Evolutionary conservation across 2,329 filamentous ascomycete species (phyloP), one percentile per base, ranked within the genome.

Genomic region (Chrysosporium queenslandicum): DNA sequence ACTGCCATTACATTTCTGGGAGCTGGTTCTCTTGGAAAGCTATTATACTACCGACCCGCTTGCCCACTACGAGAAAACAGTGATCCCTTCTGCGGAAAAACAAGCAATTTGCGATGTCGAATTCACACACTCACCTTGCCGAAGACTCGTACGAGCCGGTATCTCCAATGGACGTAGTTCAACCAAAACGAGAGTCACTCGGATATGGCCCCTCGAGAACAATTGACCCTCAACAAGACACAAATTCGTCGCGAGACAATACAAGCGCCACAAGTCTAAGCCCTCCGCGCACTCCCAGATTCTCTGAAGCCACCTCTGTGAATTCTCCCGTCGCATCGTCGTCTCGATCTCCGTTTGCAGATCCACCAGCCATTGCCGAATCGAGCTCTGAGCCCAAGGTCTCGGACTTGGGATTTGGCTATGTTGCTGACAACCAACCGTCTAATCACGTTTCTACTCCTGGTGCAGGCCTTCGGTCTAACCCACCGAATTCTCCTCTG

Each of bases 331-430:
- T 81, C 59, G 78, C 77, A 55, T 69, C 70, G 23, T 64, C 68
- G 39, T 48, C 51, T 16, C 61, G 62, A 49, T 73, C 73, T n/a
- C 75, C 76, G 4, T 79, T 80, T 61, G 68, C 71, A 56, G 74
- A 80, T 53, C 75, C 75, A 49, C 66, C 71, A 11, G 60, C 50
- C n/a, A 66, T 61, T 54, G 60, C 74, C 57, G 56, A 71, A 74
- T 25, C 73, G 75, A 63, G 68, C 82, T 50, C 84, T 88, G 65
- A 70, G 34, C 76, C 62, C 34, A 66, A 68, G 54, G 86, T 90
- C 29, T 86, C 83, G 54, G 89, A 95, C 71, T 80, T 95, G 58
- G 90, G 90, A 59, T 96, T 97, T 69, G 89, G 90, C 67, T 96
- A 95, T 72, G 86, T 96, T 65, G 77, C 74, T 58, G 68, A 80